Conservation (phyloP, 2,329 filamentous ascomycete species). For the Hypoxylon sp. region DNA sequence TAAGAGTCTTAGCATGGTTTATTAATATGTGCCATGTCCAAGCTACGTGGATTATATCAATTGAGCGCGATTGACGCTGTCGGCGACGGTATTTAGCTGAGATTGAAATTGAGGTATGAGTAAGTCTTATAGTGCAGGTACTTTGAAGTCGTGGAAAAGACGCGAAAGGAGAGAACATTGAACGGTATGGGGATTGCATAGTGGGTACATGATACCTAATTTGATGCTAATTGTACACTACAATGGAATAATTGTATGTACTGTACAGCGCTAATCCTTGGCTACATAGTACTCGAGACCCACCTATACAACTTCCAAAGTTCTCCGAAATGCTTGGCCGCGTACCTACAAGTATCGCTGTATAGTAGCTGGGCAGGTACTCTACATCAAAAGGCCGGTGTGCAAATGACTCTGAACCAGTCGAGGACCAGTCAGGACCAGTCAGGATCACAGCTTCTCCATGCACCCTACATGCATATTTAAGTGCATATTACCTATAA, state of each 20-base stretch:
- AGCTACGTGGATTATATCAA: not conserved
- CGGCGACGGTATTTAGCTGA: not conserved
- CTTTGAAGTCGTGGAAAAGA: constrained; percentile 12
- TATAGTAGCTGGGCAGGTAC: constrained; percentile 15
- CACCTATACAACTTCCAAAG: constrained; percentile 34
- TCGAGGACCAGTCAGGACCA: too few species aligned
- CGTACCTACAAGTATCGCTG: constrained; percentile 33
- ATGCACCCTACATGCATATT: constrained; percentile 45
- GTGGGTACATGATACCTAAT: constrained; percentile 16
- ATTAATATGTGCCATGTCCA: not conserved
- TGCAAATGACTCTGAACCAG: constrained; percentile 15
- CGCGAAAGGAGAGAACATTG: not conserved
- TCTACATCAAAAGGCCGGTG: constrained; percentile 34
- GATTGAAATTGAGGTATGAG: constrained; percentile 9
- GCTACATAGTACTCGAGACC: constrained; percentile 17
- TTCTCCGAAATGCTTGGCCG: constrained; percentile 38
- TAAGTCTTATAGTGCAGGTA: constrained; percentile 9
- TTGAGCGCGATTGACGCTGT: not conserved
- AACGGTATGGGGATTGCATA: not conserved
- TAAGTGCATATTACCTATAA: constrained; percentile 43
- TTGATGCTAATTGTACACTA: not conserved
- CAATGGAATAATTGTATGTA: constrained; percentile 4
- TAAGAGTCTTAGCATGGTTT: not conserved
- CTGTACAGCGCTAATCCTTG: constrained; percentile 20
- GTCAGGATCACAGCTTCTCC: constrained; percentile 24